Percentiles rank a stretch among this genome's conserved stretches.
Evolutionary conservation across 371 early-diverging fungal genomes (phyloP).

Genomic region (Blakeslea trispora): DNA sequence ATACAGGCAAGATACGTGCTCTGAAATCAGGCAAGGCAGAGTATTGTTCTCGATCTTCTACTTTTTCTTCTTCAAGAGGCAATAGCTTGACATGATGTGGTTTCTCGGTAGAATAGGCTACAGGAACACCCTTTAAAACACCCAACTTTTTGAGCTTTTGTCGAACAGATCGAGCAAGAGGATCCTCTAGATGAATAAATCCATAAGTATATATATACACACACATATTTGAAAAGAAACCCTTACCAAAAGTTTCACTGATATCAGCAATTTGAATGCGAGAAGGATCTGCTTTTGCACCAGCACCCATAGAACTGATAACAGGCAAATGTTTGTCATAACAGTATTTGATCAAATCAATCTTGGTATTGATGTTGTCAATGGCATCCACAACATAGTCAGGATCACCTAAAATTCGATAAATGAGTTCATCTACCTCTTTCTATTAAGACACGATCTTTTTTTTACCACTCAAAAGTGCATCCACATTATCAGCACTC

Average conservation of each 20-base stretch:
- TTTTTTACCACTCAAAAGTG: constrained; percentile 64
- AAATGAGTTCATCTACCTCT: not conserved
- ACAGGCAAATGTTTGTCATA: constrained; percentile 68
- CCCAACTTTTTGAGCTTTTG: constrained; percentile 69
- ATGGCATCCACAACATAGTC: constrained; percentile 90
- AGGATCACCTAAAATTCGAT: constrained; percentile 47
- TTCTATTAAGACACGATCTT: no score
- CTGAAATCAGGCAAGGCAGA: constrained; percentile 89
- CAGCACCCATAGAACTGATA: constrained; percentile 94
- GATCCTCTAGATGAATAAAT: constrained; percentile 74
- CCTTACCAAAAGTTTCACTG: constrained; percentile 81
- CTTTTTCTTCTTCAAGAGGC: constrained; percentile 76
- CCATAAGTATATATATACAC: no score
- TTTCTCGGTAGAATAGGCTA: constrained; percentile 93
- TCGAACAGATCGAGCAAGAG: constrained; percentile 85
- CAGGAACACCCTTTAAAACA: constrained; percentile 76
- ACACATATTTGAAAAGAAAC: no score
- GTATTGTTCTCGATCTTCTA: constrained; percentile 84
- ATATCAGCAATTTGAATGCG: constrained; percentile 95
- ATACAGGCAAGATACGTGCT: constrained; percentile 82
- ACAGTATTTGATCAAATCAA: constrained; percentile 88
- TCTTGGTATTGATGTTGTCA: constrained; percentile 93
- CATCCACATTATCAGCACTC: constrained; percentile 67
- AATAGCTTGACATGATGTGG: constrained; percentile 80
- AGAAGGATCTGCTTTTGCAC: constrained; percentile 93